Evolutionary conservation across 768 basidiomycete species (phyloP), one percentile per base, ranked within the genome.

Genomic region (Mycena crocata): DNA sequence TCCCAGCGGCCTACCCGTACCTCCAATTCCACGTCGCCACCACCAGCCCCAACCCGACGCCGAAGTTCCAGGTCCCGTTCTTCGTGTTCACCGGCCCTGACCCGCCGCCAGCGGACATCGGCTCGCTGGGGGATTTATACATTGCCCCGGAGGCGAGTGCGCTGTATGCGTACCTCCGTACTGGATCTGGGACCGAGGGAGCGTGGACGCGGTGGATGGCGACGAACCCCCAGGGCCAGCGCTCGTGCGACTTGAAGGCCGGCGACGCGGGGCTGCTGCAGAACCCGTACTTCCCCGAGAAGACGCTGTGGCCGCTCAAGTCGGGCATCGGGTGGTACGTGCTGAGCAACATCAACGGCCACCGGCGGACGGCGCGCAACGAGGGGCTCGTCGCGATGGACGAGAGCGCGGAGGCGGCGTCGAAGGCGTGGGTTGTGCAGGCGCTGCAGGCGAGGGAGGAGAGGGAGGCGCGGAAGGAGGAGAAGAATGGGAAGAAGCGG

Each of bases 181-280:
- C 24, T 28, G 54, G 26, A 2, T 17, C 14, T 1, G 26, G 2
- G 15, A 7, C 26, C 1, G 55, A 12, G 10, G 48, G 32, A 15
- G 55, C 31, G 5, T 65, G 64, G 64, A 65, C 40, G 48, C 64
- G 49, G 19, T 65, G 64, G 64, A 57, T 21, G 40, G 64, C 49
- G 21, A 32, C 54, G 40, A n/a, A 12, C 31, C 13, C 7, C 45
- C 9, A 21, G 40, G 14, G 24, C 31, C 14, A 4, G 13, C 17
- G 12, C n/a, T 35, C 39, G 23, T 19, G 17, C 3, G 28, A 5
- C 5, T 57, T 23, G n/a, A 57, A 57, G 57, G 31, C 28, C 19
- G n/a, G 14, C 5, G 64, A 58, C 3, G 31, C 56, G 0, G 64
- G 64, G 3, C 12, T 65, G 14, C 24, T 65, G 1, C 2, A 3